Evolutionary conservation across 192 early-diverging fungal genomes (phyloP), one percentile per base, ranked within the genome.

Genomic region (Backusella parvicylindrica): DNA sequence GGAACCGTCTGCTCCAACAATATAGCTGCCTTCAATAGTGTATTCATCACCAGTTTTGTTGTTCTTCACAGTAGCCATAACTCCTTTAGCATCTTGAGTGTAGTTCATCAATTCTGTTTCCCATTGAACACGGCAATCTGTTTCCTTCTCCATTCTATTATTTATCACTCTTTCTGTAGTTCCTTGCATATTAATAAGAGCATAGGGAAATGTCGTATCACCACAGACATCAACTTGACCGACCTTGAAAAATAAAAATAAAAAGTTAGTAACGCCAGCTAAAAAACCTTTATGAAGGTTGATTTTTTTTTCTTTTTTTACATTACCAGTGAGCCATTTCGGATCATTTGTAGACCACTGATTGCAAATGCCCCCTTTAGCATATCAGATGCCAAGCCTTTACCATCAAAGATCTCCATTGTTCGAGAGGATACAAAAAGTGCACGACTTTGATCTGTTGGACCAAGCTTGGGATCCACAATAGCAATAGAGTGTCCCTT

Each of bases 1-100:
- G 0, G 37, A 37, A 30, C 81, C 81, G 43, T 82, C 77, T 11
- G 77, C 71, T 31, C 81, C 81, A 6, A 82, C 63, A 9, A 82
- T 50, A 35, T 76, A 82, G 5, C 26, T 60, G 8, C 71, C 70
- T 18, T n/a, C 16, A 2, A 79, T 65, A 2, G 40, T 38, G 16
- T 74, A 32, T 0, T 33, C 49, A n/a, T 70, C 60, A 9, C 43
- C 21, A 12, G 43, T 60, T n/a, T 81, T 65, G 1, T 56, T 37
- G 18, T 43, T 33, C 13, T 50, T 41, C 11, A 79, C 38, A 0
- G 16, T 69, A 30, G 68, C 65, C n/a, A 28, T n/a, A 11, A 81
- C 75, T 40, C 64, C 41, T 3, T 74, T 60, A 0, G 21, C 53
- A 3, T 70, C 40, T 71, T 81, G 75, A 3, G 32, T 47, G 35